Evolutionary conservation across 176 grass and related monocot species (phyloP).

Genomic region (Tuctoria greenei): DNA sequence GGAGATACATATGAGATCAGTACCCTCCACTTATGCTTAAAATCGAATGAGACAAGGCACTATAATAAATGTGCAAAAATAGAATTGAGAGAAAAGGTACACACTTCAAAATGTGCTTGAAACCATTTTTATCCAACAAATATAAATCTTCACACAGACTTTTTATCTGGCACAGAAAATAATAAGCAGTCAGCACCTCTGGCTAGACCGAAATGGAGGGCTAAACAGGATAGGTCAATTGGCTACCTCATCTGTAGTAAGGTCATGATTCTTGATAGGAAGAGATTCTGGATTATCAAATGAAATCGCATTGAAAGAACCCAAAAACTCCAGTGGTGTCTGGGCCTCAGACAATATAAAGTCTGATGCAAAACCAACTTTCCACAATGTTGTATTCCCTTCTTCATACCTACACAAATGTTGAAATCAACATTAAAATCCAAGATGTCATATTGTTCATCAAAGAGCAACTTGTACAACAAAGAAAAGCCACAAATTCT

Average conservation of each 20-base stretch:
- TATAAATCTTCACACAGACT: constrained; percentile 75
- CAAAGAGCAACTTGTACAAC: neutral
- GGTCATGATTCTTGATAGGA: constrained; percentile 78
- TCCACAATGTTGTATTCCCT: constrained; percentile 73
- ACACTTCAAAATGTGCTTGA: constrained; percentile 97
- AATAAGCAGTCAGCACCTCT: neutral
- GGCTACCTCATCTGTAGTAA: constrained; percentile 82
- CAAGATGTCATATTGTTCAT: neutral
- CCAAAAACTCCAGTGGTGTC: constrained; percentile 80
- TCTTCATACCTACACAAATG: constrained; percentile 74
- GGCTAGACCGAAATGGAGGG: constrained; percentile 12
- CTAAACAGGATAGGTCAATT: constrained; percentile 18
- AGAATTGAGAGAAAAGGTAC: constrained; percentile 16
- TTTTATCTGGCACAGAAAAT: constrained; percentile 57
- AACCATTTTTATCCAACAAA: constrained; percentile 93
- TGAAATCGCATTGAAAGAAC: constrained; percentile 74
- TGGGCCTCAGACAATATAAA: constrained; percentile 79
- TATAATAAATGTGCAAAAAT: constrained; percentile 4
- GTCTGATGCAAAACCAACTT: constrained; percentile 73
- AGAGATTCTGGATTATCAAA: constrained; percentile 79
- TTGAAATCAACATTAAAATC: neutral
- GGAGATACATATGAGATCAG: constrained; percentile 3
- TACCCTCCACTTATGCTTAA: neutral
- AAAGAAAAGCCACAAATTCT: neutral
- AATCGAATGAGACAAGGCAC: too few species aligned